These are phyloP conservation scores for Nepenthes gracilis DNA, from an alignment of 148 eudicot genomes.

Conservation along the genomic window DNA sequence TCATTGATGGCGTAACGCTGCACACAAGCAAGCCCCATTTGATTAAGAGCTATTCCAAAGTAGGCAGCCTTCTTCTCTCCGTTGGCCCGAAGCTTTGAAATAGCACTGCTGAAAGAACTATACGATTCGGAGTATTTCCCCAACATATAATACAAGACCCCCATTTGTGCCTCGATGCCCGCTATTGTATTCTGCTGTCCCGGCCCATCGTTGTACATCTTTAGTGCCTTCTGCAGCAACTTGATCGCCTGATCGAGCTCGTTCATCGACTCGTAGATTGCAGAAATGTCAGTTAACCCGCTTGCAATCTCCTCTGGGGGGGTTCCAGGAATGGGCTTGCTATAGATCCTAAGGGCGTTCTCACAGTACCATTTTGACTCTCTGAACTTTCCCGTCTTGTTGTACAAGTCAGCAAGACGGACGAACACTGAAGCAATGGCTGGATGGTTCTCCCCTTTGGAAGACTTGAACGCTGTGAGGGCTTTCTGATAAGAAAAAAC, in stretches of 20 bases:
- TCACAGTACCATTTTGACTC: constrained; percentile 91
- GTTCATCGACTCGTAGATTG: constrained; percentile 92
- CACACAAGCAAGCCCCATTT: constrained; percentile 97
- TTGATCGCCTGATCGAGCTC: constrained; percentile 87
- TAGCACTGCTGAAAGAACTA: constrained; percentile 53
- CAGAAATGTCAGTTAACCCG: constrained; percentile 82
- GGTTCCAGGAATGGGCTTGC: constrained; percentile 69
- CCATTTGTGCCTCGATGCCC: constrained; percentile 99
- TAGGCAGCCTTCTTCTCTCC: constrained; percentile 94
- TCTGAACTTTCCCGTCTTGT: constrained; percentile 81
- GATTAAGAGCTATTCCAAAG: constrained; percentile 93
- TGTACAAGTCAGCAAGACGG: constrained; percentile 85
- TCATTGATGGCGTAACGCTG: constrained; percentile 81
- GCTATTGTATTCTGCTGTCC: constrained; percentile 94
- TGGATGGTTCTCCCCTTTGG: constrained; percentile 93
- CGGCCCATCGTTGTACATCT: constrained; percentile 78
- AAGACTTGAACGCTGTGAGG: constrained; percentile 66
- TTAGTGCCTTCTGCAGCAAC: constrained; percentile 76
- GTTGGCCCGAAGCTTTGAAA: constrained; percentile 64
- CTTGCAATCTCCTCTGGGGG: constrained; percentile 89
- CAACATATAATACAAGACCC: constrained; percentile 81
- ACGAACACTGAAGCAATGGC: constrained; percentile 81
- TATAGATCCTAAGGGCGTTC: constrained; percentile 76
- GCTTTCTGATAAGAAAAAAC: constrained; percentile 92
- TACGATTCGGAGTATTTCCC: constrained; percentile 79